A percentile compares a stretch with the other conserved stretches of the same genome.
phyloP scores from a whole-genome alignment of 768 basidiomycete genomes.

The Ramaria sp. region DNA sequence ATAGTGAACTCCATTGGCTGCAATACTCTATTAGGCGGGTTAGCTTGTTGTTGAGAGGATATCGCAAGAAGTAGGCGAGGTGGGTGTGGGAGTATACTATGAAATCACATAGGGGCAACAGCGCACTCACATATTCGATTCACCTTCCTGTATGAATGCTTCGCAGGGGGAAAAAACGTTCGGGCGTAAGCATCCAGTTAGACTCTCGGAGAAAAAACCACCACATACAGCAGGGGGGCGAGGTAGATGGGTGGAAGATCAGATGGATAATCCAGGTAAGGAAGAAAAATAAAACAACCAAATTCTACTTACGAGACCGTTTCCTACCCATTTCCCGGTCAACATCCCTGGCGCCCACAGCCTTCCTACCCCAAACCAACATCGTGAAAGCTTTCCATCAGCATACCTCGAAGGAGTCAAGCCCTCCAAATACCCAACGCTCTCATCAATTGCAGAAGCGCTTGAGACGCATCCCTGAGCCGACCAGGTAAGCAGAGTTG shows the following conservation, averaged over 20 bases:
- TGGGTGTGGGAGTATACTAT: no score
- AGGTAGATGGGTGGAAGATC: not conserved
- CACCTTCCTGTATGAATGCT: no score
- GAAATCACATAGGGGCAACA: no score
- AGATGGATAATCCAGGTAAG: not conserved
- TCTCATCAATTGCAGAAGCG: no score
- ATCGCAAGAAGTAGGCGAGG: no score
- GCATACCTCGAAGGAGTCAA: not conserved
- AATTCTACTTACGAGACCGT: not conserved
- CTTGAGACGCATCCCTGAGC: no score
- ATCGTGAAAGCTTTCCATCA: not conserved
- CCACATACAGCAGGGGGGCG: not conserved
- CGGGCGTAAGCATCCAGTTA: no score
- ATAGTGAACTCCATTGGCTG: not conserved
- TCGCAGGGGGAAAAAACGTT: no score
- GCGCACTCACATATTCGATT: no score
- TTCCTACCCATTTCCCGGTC: not conserved
- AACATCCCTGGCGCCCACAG: not conserved
- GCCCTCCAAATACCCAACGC: no score
- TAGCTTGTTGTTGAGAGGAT: not conserved
- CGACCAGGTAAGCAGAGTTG: no score
- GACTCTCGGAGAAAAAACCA: no score
- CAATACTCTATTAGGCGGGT: not conserved
- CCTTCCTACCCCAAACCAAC: not conserved
- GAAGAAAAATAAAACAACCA: not conserved